Evolutionary conservation across 2,329 filamentous ascomycete genomes (phyloP), one percentile per base, ranked within the genome.

Genomic region (Fusarium newnesense): DNA sequence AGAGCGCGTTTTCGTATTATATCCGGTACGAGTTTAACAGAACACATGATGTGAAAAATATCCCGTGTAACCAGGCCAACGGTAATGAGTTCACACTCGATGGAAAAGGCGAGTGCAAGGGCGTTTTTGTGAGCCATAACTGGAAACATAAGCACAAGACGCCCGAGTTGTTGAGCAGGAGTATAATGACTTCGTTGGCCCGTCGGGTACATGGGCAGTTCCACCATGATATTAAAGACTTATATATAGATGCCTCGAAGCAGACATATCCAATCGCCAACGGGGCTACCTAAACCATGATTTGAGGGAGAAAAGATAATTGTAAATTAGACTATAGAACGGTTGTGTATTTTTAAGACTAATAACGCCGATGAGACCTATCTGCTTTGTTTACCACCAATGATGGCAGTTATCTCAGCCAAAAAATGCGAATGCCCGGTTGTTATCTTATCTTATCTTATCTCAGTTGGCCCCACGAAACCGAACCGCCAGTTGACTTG

Each of bases 1-100:
- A 69, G 2, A 69, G 43, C 3, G 66, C 66, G 0, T 69, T 69
- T n/a, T 69, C 66, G 2, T 43, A 64, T 15, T 69, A 69, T 5
- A 69, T 69, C 10, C 66, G 66, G 3, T 69, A 69, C 1, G 66
- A 69, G 4, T 69, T 69, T 0, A 69, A 69, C 24, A 50, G 66
- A 10, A 57, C 49, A 2, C 42, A 69, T 4, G 66, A 69, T 6
- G 18, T 69, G 7, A 63, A 26, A 19, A 69, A 21, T 4, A 69
- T 69, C 2, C 66, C 66, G 2, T 69, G 66, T 1, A 69, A 54
- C 21, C 57, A 69, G 11, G 66, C 66, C 1, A 69, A 69, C 2
- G 66, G 66, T 0, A 69, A 69, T 12, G 64, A 69, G 15, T 69
- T 36, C 12, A 49, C 64, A 1, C 5, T n/a, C 0, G 30, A 69